Evolutionary conservation across 75 land plant species (phyloP), one percentile per base, ranked within the genome.

Genomic region (Azolla pinnata): DNA sequence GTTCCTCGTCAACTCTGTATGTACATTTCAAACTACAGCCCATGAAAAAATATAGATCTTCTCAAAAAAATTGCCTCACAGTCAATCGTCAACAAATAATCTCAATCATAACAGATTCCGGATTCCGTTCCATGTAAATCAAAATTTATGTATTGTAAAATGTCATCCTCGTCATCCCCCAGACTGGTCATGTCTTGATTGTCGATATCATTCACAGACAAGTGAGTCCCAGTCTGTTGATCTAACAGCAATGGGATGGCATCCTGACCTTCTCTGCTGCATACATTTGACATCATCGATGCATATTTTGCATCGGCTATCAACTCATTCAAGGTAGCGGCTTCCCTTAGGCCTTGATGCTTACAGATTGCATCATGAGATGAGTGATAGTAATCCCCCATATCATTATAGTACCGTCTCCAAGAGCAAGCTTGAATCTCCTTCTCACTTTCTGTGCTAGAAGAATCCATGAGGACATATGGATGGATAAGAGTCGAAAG

Each of bases 71-170:
- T n/a, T n/a, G n/a, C n/a, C n/a, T n/a, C n/a, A n/a, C n/a, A n/a
- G n/a, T n/a, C n/a, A n/a, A n/a, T n/a, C n/a, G n/a, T n/a, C n/a
- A n/a, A n/a, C n/a, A n/a, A n/a, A n/a, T n/a, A n/a, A n/a, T n/a
- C n/a, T 46, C 49, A 46, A 46, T 46, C 49, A 4, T 46, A 46
- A 14, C 49, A 17, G 49, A 18, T 18, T 46, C 49, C 49, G 17
- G 49, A 46, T 4, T 46, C 4, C 21, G 49, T 23, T 17, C 49
- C 49, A 46, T 23, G 2, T 17, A 46, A 3, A 46, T 46, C 49
- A 46, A 46, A 23, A 46, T 46, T 46, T 23, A 46, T 46, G 49
- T 46, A 46, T 23, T 46, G 49, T 4, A 23, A 46, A 4, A 46
- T 46, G 49, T 46, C 49, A 7, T 38, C 42, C 4, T 46, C 49